A percentile compares a stretch with the other conserved stretches of the same genome.
These are phyloP conservation scores for Babesia caballi DNA, from an alignment of 169 alveolate species.

Conservation along the genomic window DNA sequence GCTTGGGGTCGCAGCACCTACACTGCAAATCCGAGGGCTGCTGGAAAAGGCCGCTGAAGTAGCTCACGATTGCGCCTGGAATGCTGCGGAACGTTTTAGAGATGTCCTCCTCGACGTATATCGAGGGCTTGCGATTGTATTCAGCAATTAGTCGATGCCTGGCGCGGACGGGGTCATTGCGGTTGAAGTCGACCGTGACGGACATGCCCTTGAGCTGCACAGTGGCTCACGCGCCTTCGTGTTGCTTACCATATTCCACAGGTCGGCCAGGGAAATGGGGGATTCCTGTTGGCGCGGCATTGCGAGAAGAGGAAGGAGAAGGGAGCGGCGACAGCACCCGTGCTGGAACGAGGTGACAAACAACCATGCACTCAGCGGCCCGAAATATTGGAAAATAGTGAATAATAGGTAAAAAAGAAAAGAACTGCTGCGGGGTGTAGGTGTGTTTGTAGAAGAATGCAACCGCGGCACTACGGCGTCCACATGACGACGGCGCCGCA, in stretches of 20 bases:
- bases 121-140: constrained; percentile 42
- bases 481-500: no score
- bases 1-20: background rate
- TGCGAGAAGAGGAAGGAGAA: background rate
- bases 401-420: no score
- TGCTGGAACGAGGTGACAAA: background rate
- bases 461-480: background rate
- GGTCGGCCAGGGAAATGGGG: background rate
- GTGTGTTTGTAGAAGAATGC: background rate
- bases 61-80: background rate
- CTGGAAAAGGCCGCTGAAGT: background rate
- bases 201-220: constrained; percentile 4
- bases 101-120: constrained; percentile 9
- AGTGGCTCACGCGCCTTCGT: background rate
- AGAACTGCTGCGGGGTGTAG: background rate
- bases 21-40: background rate
- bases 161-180: constrained; percentile 13
- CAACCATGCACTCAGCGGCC: background rate
- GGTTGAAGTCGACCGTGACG: background rate
- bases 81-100: background rate
- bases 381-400: no score
- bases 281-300: background rate
- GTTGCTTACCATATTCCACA: background rate
- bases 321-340: background rate
- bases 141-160: constrained; percentile 4